phyloP scores from a whole-genome alignment of 2,329 filamentous ascomycete genomes.

The Apiospora koreana region DNA sequence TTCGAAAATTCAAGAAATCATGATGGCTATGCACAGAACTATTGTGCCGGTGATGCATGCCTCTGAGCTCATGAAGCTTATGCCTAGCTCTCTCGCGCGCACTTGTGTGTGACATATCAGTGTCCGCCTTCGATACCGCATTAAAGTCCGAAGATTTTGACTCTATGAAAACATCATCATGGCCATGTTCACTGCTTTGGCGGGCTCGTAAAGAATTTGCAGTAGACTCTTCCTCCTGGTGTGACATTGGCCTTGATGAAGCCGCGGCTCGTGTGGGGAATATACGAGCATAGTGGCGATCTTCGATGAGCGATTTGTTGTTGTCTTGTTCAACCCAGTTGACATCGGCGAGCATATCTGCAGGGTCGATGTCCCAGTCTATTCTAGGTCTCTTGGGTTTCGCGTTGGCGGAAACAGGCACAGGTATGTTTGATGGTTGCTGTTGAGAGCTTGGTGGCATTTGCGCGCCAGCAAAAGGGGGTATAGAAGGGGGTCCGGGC shows the following conservation, averaged over 20 bases:
- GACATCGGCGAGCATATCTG: conserved; percentile 84
- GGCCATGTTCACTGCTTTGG: not conserved
- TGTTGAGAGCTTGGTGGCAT: conserved; percentile 33
- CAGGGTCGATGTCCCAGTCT: conserved; percentile 82
- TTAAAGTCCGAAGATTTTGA: conserved; percentile 15
- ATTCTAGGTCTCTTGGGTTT: conserved; percentile 74
- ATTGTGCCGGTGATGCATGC: conserved; percentile 55
- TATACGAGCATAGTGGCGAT: conserved; percentile 73
- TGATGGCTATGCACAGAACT: conserved; percentile 51
- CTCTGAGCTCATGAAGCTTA: conserved; percentile 58
- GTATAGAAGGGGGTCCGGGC: conserved; percentile 40
- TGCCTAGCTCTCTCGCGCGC: conserved; percentile 60
- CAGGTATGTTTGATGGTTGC: conserved; percentile 38
- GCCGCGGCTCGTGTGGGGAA: conserved; percentile 48
- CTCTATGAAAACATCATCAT: conserved; percentile 11
- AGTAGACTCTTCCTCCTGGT: conserved; percentile 20
- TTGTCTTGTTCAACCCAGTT: conserved; percentile 85
- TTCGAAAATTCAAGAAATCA: conserved; percentile 54
- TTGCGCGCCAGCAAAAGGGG: conserved; percentile 46
- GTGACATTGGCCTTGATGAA: conserved; percentile 16
- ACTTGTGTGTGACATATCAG: conserved; percentile 50
- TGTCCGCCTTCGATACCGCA: conserved; percentile 30
- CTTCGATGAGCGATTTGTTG: conserved; percentile 80
- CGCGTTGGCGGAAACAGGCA: conserved; percentile 43
- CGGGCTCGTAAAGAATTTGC: conserved; percentile 10